Conservation (phyloP, 495 filamentous ascomycete genomes). For the Penicillium nucicola region DNA sequence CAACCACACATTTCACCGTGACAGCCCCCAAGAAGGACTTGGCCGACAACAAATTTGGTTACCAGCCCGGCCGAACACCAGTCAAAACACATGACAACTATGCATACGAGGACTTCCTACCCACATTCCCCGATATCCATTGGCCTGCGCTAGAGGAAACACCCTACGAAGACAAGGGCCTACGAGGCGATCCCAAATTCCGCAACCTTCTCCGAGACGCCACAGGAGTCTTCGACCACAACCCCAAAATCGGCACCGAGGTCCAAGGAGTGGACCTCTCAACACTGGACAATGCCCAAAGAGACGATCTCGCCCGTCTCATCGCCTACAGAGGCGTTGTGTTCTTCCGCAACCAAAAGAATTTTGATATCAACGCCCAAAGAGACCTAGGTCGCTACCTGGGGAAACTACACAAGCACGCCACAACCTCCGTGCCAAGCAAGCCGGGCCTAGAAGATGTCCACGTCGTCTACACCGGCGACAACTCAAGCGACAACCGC, state of each 20-base stretch:
- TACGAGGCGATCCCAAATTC: conserved; percentile 53
- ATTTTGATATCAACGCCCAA: conserved; percentile 65
- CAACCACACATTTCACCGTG: conserved; percentile 11
- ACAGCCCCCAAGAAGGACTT: conserved; percentile 17
- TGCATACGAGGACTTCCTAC: conserved; percentile 53
- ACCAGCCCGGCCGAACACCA: conserved; percentile 47
- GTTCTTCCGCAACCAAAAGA: conserved; percentile 66
- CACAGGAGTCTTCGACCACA: conserved; percentile 58
- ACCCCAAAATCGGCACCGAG: conserved; percentile 70
- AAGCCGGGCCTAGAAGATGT: conserved; percentile 63
- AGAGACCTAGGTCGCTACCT: conserved; percentile 64
- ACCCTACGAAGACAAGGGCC: conserved; percentile 53
- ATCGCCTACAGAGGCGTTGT: conserved; percentile 71
- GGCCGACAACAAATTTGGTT: conserved; percentile 33
- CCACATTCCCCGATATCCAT: conserved; percentile 53
- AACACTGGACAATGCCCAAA: conserved; percentile 63
- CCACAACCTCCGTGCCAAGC: conserved; percentile 58
- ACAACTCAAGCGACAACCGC: conserved; percentile 59
- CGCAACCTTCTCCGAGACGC: conserved; percentile 48
- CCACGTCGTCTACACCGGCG: conserved; percentile 64
- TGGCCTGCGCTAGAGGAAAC: conserved; percentile 52
- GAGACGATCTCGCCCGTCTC: conserved; percentile 71
- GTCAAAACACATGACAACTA: conserved; percentile 49
- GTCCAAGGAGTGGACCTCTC: conserved; percentile 67
- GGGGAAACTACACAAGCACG: conserved; percentile 63